phyloP scores from a whole-genome alignment of 1,284 basidiomycete genomes.

The Pseudozyma flocculosa region DNA sequence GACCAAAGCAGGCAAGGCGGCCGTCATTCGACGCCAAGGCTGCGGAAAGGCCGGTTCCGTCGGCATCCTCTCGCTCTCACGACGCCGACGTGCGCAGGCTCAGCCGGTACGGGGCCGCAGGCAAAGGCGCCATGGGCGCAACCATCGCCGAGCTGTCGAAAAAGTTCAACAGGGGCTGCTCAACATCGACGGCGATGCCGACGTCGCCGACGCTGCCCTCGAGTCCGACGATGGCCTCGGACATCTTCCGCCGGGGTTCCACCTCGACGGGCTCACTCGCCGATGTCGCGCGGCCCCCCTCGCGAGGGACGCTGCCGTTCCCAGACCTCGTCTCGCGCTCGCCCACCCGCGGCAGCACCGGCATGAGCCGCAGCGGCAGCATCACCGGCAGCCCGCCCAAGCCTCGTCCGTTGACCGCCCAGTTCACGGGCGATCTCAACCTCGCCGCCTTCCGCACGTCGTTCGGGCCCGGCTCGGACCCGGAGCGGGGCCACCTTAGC shows the following conservation, averaged over 20 bases:
- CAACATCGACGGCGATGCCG: neutral
- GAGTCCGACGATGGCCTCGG: neutral
- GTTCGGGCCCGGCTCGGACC: constrained; percentile 3
- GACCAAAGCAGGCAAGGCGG: constrained; percentile 1
- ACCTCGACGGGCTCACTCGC: constrained; percentile 4
- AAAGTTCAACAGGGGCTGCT: constrained; percentile 17
- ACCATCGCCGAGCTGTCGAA: constrained; percentile 46
- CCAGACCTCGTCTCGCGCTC: constrained; percentile 10
- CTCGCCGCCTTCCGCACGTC: constrained; percentile 36
- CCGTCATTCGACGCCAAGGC: neutral
- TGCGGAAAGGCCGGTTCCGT: neutral
- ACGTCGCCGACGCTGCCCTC: neutral
- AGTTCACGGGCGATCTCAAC: constrained; percentile 32
- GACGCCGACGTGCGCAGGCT: constrained; percentile 9
- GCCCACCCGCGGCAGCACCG: constrained; percentile 1
- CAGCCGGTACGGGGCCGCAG: constrained; percentile 5
- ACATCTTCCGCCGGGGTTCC: constrained; percentile 1
- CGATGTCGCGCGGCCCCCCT: constrained; percentile 1
- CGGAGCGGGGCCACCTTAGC: constrained; percentile 1
- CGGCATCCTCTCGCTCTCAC: neutral
- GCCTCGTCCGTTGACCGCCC: constrained; percentile 38
- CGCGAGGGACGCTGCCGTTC: constrained; percentile 6
- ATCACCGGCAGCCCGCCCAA: constrained; percentile 31
- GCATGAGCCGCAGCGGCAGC: constrained; percentile 18
- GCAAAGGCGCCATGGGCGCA: constrained; percentile 33